These are phyloP conservation scores for Xylaria scruposa DNA, from an alignment of 495 filamentous ascomycete species.

Conservation along the genomic window DNA sequence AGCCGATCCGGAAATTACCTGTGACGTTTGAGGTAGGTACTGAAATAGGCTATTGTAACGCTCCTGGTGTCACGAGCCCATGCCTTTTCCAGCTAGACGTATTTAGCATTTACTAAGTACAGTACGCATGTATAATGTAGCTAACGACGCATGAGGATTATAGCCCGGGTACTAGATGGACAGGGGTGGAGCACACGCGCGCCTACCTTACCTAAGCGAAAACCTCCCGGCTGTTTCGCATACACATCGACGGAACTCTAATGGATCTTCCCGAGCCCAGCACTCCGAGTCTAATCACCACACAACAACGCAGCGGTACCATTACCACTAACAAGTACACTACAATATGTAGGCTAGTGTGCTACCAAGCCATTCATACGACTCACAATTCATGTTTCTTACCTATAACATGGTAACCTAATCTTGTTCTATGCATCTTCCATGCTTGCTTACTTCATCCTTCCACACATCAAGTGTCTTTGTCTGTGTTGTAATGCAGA, in stretches of 20 bases:
- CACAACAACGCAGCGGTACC: neutral
- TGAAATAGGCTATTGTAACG: neutral
- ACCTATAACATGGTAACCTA: neutral
- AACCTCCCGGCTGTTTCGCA: neutral
- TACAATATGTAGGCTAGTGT: neutral
- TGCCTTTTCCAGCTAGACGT: conserved; percentile 9
- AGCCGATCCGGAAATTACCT: neutral
- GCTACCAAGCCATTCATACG: conserved; percentile 5
- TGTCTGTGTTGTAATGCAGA: neutral
- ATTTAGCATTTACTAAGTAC: neutral
- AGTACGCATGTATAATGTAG: neutral
- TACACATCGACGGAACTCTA: conserved; percentile 1
- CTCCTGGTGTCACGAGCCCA: neutral
- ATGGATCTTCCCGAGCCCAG: conserved; percentile 16
- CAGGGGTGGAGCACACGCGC: conserved; percentile 19
- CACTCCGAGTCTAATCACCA: neutral
- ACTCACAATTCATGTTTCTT: neutral
- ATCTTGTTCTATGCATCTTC: conserved; percentile 13
- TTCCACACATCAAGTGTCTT: neutral
- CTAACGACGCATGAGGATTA: conserved; percentile 7
- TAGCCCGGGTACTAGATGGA: neutral
- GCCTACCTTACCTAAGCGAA: conserved; percentile 8
- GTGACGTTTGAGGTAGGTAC: neutral
- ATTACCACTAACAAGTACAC: neutral
- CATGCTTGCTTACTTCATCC: conserved; percentile 19